These are phyloP conservation scores for Cladosporium halotolerans DNA, from an alignment of 2,329 filamentous ascomycete genomes.

Conservation along the genomic window DNA sequence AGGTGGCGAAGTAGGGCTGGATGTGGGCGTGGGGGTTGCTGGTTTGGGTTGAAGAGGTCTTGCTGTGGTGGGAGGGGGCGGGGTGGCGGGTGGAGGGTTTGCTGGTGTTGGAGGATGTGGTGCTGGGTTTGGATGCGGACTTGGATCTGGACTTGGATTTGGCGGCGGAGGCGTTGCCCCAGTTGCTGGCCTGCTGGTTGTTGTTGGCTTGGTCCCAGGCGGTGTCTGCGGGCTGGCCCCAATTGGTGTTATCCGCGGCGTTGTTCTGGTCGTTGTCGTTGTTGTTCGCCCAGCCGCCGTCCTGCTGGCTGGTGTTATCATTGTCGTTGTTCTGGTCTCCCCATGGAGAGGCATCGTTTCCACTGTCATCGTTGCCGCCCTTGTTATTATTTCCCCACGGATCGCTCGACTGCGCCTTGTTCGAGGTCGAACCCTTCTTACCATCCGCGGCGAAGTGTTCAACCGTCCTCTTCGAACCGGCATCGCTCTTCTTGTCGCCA, in stretches of 20 bases:
- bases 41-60: neutral
- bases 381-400: too few species aligned
- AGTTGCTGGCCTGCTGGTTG: neutral
- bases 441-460: too few species aligned
- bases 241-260: neutral
- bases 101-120: neutral
- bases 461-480: too few species aligned
- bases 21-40: slow-evolving; percentile 5
- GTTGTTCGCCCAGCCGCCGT: neutral
- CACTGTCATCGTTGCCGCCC: too few species aligned
- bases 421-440: too few species aligned
- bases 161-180: too few species aligned
- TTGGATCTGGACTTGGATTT: too few species aligned
- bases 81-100: neutral
- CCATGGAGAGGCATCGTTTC: too few species aligned
- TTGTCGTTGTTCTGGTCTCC: neutral
- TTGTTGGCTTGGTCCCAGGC: neutral
- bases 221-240: neutral
- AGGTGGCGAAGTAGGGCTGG: slow-evolving; percentile 8
- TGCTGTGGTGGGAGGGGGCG: slow-evolving; percentile 9
- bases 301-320: neutral
- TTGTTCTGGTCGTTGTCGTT: neutral
- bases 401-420: too few species aligned
- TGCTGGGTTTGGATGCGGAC: neutral
- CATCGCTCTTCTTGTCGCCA: too few species aligned